Percentiles rank a stretch among this genome's conserved stretches.
These are phyloP conservation scores for Malbranchea zuffiana DNA, from an alignment of 2,329 filamentous ascomycete genomes.

Conservation along the genomic window DNA sequence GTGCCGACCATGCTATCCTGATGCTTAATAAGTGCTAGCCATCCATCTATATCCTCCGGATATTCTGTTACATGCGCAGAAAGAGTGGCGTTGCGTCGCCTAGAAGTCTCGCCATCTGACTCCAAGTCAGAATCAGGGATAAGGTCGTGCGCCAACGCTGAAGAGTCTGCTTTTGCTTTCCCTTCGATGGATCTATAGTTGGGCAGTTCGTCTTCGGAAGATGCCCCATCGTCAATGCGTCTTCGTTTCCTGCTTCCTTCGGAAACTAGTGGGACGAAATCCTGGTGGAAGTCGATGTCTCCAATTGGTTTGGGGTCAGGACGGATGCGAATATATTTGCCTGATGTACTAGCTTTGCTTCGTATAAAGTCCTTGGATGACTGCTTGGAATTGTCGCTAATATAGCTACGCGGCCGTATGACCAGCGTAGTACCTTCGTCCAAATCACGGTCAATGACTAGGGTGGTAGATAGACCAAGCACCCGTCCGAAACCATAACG, in stretches of 20 bases:
- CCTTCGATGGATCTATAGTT: constrained; percentile 56
- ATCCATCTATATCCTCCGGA: constrained; percentile 58
- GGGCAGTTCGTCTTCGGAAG: constrained; percentile 37
- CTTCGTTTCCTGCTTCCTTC: constrained; percentile 32
- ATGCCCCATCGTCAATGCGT: constrained; percentile 20
- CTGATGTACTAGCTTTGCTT: constrained; percentile 14
- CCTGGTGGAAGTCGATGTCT: constrained; percentile 18
- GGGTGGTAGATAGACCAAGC: constrained; percentile 51
- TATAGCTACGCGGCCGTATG: constrained; percentile 23
- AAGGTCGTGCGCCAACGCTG: constrained; percentile 40
- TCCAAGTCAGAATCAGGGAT: constrained; percentile 40
- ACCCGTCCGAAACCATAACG: constrained; percentile 59
- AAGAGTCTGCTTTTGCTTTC: constrained; percentile 44
- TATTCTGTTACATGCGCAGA: constrained; percentile 52
- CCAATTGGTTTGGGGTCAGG: constrained; percentile 15
- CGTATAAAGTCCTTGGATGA: constrained; percentile 35
- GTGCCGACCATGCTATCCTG: constrained; percentile 58
- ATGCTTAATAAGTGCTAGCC: constrained; percentile 68
- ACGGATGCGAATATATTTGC: constrained; percentile 21
- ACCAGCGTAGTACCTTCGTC: constrained; percentile 31
- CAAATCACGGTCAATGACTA: constrained; percentile 57
- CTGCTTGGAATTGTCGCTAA: constrained; percentile 36
- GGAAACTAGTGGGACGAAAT: constrained; percentile 25
- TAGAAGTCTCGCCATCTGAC: constrained; percentile 35
- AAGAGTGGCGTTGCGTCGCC: constrained; percentile 43